A percentile compares a stretch with the other conserved stretches of the same genome.
Evolutionary conservation across 1,139 yeast species (phyloP).

Genomic region (Zygoascus meyerae): DNA sequence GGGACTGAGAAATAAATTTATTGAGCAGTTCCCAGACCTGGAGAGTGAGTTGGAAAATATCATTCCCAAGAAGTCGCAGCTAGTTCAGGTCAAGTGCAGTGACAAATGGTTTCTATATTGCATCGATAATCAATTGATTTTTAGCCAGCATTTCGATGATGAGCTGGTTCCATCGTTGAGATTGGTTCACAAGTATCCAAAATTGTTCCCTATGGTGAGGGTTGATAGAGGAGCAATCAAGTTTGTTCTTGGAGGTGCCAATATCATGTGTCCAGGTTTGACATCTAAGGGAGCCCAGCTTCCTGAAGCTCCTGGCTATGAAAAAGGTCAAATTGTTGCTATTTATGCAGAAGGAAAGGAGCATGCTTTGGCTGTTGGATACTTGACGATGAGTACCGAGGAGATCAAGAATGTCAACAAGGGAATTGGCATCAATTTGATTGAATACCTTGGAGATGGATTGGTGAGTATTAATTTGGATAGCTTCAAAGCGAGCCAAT

Average conservation of each 20-base stretch:
- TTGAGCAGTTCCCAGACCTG: slow-evolving; percentile 62
- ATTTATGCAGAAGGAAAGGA: slow-evolving; percentile 93
- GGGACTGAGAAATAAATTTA: slow-evolving; percentile 67
- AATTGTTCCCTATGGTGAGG: slow-evolving; percentile 73
- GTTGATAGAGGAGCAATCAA: slow-evolving; percentile 97
- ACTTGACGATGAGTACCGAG: slow-evolving; percentile 79
- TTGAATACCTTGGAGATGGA: slow-evolving; percentile 88
- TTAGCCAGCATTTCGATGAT: slow-evolving; percentile 79
- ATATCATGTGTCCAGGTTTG: slow-evolving; percentile 95
- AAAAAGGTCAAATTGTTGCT: slow-evolving; percentile 65
- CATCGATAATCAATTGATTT: slow-evolving; percentile 65
- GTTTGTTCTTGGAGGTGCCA: slow-evolving; percentile 89
- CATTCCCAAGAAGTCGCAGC: slow-evolving; percentile 88
- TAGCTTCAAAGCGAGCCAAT: no score
- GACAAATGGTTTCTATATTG: slow-evolving; percentile 79
- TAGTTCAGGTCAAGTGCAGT: slow-evolving; percentile 78
- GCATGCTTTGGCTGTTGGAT: slow-evolving; percentile 84
- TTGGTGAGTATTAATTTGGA: slow-evolving; percentile 35
- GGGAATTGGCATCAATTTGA: slow-evolving; percentile 83
- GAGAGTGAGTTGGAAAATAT: slow-evolving; percentile 74
- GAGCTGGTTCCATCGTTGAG: slow-evolving; percentile 69
- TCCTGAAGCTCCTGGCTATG: slow-evolving; percentile 59
- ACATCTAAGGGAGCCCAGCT: slow-evolving; percentile 84
- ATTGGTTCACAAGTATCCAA: slow-evolving; percentile 59
- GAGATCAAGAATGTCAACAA: slow-evolving; percentile 80